Conservation (phyloP, 495 filamentous ascomycete species). For the Talaromyces adpressus region DNA sequence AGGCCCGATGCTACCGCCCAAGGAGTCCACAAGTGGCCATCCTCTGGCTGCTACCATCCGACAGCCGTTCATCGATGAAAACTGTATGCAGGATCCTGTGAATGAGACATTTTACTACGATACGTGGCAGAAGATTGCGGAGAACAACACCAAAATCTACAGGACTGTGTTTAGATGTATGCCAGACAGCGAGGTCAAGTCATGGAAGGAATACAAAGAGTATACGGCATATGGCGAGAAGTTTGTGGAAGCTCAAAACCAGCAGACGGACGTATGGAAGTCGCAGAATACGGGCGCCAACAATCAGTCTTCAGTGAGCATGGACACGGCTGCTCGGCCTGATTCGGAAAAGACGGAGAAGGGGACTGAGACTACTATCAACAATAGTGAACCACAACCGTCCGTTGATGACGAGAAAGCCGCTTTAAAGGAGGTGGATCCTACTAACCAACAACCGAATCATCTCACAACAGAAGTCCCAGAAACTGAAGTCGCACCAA, state of each 20-base stretch:
- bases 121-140: conserved; percentile 79
- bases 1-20: conserved; percentile 45
- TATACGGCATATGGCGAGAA: conserved; percentile 71
- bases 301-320: not conserved
- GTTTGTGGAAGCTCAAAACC: conserved; percentile 65
- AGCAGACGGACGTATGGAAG: conserved; percentile 20
- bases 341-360: conserved; percentile 20
- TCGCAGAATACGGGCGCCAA: conserved; percentile 20
- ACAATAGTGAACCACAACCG: not conserved
- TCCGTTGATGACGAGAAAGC: conserved; percentile 39
- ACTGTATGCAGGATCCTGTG: conserved; percentile 79
- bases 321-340: conserved; percentile 14
- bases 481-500: not conserved
- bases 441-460: conserved; percentile 8
- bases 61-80: conserved; percentile 52
- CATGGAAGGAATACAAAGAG: conserved; percentile 92
- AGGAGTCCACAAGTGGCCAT: conserved; percentile 39
- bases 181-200: conserved; percentile 90
- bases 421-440: conserved; percentile 24
- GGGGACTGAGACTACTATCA: not conserved
- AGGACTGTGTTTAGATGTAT: conserved; percentile 92
- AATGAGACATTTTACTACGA: conserved; percentile 78
- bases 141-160: conserved; percentile 91
- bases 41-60: conserved; percentile 61
- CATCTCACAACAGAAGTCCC: not conserved